Evolutionary conservation across 2,329 filamentous ascomycete genomes (phyloP).

Genomic region (Hawksworthiomyces lignivorus): DNA sequence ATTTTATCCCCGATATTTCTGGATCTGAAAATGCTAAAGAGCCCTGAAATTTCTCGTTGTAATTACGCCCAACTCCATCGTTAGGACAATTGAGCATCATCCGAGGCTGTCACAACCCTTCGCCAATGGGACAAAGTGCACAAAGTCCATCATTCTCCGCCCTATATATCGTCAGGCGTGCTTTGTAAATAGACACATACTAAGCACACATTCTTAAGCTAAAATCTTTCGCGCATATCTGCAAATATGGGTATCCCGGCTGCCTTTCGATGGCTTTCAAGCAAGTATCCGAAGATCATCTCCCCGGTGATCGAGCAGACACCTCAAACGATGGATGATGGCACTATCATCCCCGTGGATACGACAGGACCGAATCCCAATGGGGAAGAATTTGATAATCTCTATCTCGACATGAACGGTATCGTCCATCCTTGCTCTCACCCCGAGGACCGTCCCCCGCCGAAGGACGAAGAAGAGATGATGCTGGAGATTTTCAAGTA

Average conservation of each 20-base stretch:
- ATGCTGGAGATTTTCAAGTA: constrained; percentile 98
- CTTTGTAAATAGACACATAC: no score
- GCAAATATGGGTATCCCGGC: constrained; percentile 82
- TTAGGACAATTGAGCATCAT: no score
- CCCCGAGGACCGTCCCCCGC: constrained; percentile 85
- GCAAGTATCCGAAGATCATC: constrained; percentile 96
- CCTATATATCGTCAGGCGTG: background rate
- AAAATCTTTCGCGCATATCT: no score
- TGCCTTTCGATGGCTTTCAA: constrained; percentile 92
- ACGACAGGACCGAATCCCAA: constrained; percentile 83
- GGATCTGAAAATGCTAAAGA: no score
- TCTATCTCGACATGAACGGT: constrained; percentile 99
- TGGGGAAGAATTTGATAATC: constrained; percentile 93
- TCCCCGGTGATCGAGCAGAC: constrained; percentile 82
- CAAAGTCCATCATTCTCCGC: background rate
- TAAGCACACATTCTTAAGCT: no score
- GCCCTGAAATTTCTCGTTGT: no score
- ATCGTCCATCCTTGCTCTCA: constrained; percentile 99
- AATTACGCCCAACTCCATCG: no score
- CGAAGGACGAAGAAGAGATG: constrained; percentile 96
- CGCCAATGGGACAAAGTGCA: constrained; percentile 3
- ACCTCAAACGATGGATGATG: constrained; percentile 72
- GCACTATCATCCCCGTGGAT: constrained; percentile 76
- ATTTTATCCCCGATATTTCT: no score
- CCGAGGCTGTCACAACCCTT: background rate